Conservation (phyloP, 2,329 filamentous ascomycete species). For the Fusarium zealandicum region DNA sequence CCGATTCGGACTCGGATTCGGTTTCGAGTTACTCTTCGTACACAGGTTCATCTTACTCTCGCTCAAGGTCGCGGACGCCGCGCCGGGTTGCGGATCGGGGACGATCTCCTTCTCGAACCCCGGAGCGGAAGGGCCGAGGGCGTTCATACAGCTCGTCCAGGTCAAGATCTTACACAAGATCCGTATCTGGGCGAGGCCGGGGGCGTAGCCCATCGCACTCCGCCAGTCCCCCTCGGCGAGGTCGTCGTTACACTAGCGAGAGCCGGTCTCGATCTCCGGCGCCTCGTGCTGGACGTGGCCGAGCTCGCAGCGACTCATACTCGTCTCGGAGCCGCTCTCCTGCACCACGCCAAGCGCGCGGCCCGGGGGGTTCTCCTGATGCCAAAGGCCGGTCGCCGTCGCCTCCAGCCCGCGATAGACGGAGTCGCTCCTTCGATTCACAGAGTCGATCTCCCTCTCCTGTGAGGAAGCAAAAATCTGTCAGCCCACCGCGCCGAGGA, state of each 20-base stretch:
- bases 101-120: conserved; percentile 42
- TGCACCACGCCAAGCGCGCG: conserved; percentile 34
- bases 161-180: conserved; percentile 57
- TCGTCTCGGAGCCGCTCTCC: conserved; percentile 44
- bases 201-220: conserved; percentile 41
- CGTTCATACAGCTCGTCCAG: conserved; percentile 43
- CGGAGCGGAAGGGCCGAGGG: conserved; percentile 37
- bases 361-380: conserved; percentile 30
- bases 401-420: conserved; percentile 27
- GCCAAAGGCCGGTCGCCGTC: conserved; percentile 36
- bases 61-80: conserved; percentile 55
- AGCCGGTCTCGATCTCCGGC: conserved; percentile 44
- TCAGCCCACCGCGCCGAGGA: conserved; percentile 37
- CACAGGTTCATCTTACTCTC: conserved; percentile 66
- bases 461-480: conserved; percentile 27
- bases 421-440: conserved; percentile 36
- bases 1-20: conserved; percentile 72
- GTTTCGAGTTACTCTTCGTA: conserved; percentile 83
- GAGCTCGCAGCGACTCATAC: conserved; percentile 42
- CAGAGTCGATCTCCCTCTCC: conserved; percentile 36
- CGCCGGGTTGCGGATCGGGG: conserved; percentile 37
- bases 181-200: conserved; percentile 43
- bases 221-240: conserved; percentile 42
- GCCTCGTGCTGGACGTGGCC: conserved; percentile 38
- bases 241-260: conserved; percentile 34